Base-by-base conservation (phyloP, 768 basidiomycete genomes). In the Hortiboletus flavorubellus region DNA sequence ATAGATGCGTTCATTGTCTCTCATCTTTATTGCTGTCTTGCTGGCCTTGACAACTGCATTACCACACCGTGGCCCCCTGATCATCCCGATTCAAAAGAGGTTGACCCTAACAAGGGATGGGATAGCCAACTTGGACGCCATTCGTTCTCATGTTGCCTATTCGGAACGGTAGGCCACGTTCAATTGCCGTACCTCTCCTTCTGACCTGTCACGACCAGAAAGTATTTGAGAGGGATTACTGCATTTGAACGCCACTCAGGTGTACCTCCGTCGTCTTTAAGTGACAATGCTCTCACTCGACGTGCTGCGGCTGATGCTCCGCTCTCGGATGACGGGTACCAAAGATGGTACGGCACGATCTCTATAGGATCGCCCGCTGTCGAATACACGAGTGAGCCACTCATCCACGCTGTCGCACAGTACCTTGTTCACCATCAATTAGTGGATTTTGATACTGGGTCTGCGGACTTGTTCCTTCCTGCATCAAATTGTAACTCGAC, bases 391-490 rank as follows among this genome's bases (percentile, higher is more conserved):
- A 56, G 68, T 68, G 34, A 40, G 64, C 35, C 15, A 21, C 31
- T 31, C 23, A 18, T 31, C 12, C 15, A n/a, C 33, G 3, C 26
- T 14, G 2, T 38, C 10, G 21, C 6, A 12, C 18, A 14, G 29
- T 11, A n/a, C 31, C 29, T 41, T 26, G 40, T 45, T 46, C 21
- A 33, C 29, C 18, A 3, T 46, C 21, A 9, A 37, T 2, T 31
- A 68, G 66, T 70, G 51, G 65, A 68, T 30, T 73, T 73, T 31
- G 74, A 75, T 48, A 74, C 73, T 8, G 74, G 73, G 12, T 71
- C 70, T 14, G 59, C 69, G 11, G 73, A 74, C 44, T 42, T 71
- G 15, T 68, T 75, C 51, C 55, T 74, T n/a, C 73, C 73, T 45
- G 59, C 55, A 4, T 42, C 58, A 6, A 39, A 50, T 12, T 74